A percentile compares a stretch with the other conserved stretches of the same genome.
Evolutionary conservation across 768 basidiomycete genomes (phyloP).

Genomic region (Nidula microcarpa): DNA sequence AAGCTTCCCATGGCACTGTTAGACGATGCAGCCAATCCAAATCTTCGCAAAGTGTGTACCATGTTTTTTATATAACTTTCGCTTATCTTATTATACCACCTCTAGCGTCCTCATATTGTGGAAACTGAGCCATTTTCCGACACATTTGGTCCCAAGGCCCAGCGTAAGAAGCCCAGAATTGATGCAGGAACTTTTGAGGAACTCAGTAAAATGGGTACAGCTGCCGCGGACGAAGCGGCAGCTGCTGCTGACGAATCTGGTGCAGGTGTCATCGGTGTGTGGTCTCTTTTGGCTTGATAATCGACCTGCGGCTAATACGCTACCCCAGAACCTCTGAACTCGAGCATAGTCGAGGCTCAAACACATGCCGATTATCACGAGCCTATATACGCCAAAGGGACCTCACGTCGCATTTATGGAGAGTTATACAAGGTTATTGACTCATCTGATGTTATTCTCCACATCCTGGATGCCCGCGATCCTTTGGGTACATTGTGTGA

Average conservation of each 20-base stretch:
- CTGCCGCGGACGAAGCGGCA: slow-evolving; percentile 52
- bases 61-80: slow-evolving; percentile 5
- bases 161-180: slow-evolving; percentile 84
- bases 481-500: slow-evolving; percentile 95
- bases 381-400: slow-evolving; percentile 93
- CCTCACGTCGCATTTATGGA: slow-evolving; percentile 93
- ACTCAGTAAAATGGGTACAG: slow-evolving; percentile 62
- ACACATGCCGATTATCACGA: slow-evolving; percentile 82
- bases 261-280: slow-evolving; percentile 43
- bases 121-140: slow-evolving; percentile 94
- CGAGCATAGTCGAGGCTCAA: slow-evolving; percentile 45
- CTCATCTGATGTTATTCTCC: slow-evolving; percentile 94
- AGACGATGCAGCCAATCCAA: slow-evolving; percentile 84
- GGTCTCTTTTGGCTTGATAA: background rate
- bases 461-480: slow-evolving; percentile 93
- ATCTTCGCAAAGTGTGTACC: slow-evolving; percentile 63
- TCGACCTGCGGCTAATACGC: background rate
- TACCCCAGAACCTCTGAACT: slow-evolving; percentile 42
- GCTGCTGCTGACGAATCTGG: slow-evolving; percentile 32
- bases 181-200: slow-evolving; percentile 94
- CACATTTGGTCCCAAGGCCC: slow-evolving; percentile 95
- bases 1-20: slow-evolving; percentile 97
- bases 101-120: slow-evolving; percentile 85
- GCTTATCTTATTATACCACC: slow-evolving; percentile 3
- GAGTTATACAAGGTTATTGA: slow-evolving; percentile 99